Percentiles rank a stretch among this genome's conserved stretches.
Evolutionary conservation across 805 yeast genomes (phyloP).

Genomic region (Pachysolen tannophilus): DNA sequence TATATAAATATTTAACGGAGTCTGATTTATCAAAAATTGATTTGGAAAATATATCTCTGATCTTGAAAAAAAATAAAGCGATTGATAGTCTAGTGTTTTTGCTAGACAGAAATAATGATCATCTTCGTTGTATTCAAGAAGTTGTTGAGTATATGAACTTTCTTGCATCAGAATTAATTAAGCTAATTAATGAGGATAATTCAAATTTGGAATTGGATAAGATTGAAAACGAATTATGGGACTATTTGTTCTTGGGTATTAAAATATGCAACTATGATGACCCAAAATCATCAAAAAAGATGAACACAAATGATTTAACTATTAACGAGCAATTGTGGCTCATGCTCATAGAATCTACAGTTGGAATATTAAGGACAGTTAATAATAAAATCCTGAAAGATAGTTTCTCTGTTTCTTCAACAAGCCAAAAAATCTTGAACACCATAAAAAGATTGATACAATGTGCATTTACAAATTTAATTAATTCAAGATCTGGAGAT

Average conservation of each 20-base stretch:
- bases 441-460: constrained; percentile 31
- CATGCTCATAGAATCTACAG: constrained; percentile 29
- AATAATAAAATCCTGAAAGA: constrained; percentile 12
- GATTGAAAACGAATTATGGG: constrained; percentile 26
- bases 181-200: constrained; percentile 9
- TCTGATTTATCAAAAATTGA: constrained; percentile 7
- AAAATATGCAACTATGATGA: constrained; percentile 20
- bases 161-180: constrained; percentile 16
- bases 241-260: constrained; percentile 25
- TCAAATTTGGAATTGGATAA: constrained; percentile 7
- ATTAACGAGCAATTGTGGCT: constrained; percentile 30
- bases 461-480: constrained; percentile 31
- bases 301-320: constrained; percentile 15
- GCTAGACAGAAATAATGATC: constrained; percentile 16
- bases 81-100: constrained; percentile 26
- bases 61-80: constrained; percentile 18
- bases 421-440: constrained; percentile 5
- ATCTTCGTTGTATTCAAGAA: constrained; percentile 23
- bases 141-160: constrained; percentile 14
- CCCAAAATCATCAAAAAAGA: constrained; percentile 11
- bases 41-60: constrained; percentile 9
- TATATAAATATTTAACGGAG: constrained; percentile 13
- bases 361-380: constrained; percentile 23
- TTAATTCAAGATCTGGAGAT: constrained; percentile 14
- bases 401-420: too few relatives aligned